These are phyloP conservation scores for Aspergillus pseudoglaucus DNA, from an alignment of 2,329 filamentous ascomycete genomes.

Conservation along the genomic window DNA sequence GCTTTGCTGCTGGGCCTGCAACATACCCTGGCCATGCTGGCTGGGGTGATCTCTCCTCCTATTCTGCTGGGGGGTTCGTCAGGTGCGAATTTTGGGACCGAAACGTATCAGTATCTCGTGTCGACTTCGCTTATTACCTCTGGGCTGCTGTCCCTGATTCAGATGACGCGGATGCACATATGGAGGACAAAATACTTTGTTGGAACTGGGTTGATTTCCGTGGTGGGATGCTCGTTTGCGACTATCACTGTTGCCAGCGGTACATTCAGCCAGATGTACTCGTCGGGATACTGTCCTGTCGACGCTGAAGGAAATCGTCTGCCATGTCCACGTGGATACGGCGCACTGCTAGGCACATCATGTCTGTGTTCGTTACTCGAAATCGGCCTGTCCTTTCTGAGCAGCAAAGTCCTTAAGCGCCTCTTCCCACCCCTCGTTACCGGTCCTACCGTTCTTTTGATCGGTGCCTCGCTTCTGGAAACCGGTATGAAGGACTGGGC, in stretches of 20 bases:
- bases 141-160: conserved; percentile 58
- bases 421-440: conserved; percentile 65
- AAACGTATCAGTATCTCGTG: conserved; percentile 58
- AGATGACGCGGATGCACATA: conserved; percentile 62
- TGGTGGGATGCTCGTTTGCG: conserved; percentile 63
- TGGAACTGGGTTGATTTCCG: conserved; percentile 61
- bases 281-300: conserved; percentile 55
- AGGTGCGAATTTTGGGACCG: conserved; percentile 52
- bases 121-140: conserved; percentile 63
- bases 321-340: conserved; percentile 61
- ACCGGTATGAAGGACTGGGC: conserved; percentile 63
- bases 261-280: conserved; percentile 58
- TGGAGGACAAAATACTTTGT: conserved; percentile 56
- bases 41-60: conserved; percentile 56
- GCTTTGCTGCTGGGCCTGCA: conserved; percentile 63
- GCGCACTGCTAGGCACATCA: conserved; percentile 55
- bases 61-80: conserved; percentile 53
- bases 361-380: conserved; percentile 48
- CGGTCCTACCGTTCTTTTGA: conserved; percentile 60
- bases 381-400: conserved; percentile 59
- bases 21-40: conserved; percentile 62
- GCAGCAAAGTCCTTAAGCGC: conserved; percentile 52
- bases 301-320: conserved; percentile 51
- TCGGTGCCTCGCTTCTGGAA: conserved; percentile 58
- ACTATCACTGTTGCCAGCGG: conserved; percentile 60